Evolutionary conservation across 139 green algal genomes (phyloP).

Genomic region (Eudorina sp.): DNA sequence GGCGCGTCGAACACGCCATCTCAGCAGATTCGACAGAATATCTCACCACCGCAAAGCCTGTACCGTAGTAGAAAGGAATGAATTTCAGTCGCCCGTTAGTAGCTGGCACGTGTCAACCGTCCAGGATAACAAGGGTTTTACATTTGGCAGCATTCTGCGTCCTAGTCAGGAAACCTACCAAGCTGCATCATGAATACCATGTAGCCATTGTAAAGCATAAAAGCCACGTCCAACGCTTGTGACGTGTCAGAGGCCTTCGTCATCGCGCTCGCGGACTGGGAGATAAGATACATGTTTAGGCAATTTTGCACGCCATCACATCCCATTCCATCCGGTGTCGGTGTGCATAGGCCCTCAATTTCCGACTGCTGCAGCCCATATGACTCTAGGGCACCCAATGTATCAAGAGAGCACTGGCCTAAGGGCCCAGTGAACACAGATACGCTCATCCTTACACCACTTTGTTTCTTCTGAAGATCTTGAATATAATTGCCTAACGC

Average conservation of each 20-base stretch:
- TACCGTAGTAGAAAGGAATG: no score
- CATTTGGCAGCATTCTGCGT: no score
- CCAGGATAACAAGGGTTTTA: no score
- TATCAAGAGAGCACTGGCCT: background rate
- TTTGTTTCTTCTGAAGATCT: background rate
- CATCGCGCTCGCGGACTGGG: background rate
- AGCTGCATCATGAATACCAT: constrained; percentile 90
- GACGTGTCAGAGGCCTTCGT: background rate
- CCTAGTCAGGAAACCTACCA: no score
- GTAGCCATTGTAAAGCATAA: constrained; percentile 71
- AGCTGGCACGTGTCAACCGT: no score
- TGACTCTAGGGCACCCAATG: background rate
- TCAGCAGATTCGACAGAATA: no score
- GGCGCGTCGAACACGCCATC: no score
- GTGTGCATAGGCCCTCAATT: background rate
- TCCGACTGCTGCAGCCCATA: background rate
- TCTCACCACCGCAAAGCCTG: no score
- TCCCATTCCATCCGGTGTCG: background rate
- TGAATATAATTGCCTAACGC: no score
- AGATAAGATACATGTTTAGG: background rate
- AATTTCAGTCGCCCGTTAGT: no score
- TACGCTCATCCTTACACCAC: background rate
- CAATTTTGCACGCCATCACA: background rate
- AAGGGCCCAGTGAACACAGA: background rate
- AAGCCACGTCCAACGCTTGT: constrained; percentile 59